Evolutionary conservation across 352 stramenopile species (phyloP), one percentile per base, ranked within the genome.

Genomic region (Phytophthora multivora): DNA sequence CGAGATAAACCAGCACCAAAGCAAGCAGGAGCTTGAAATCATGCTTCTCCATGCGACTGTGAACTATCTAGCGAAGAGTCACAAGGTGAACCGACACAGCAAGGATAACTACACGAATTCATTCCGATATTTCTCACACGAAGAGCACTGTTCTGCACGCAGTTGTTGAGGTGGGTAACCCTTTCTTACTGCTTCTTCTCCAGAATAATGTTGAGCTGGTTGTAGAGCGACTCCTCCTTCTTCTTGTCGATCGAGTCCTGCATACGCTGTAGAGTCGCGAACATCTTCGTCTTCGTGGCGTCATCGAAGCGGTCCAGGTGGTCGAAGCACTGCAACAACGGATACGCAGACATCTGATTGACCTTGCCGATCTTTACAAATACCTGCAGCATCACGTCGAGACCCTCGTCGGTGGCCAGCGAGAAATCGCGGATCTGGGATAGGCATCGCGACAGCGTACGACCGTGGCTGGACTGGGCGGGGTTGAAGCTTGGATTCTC

Each of bases 161-260:
- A 54, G 31, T 10, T 33, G 8, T 13, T 11, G 43, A 23, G 11
- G n/a, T 31, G 26, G 49, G 11, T n/a, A 15, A 8, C 21, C 39
- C n/a, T 7, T n/a, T 6, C 19, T 69, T 72, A 59, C 45, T 87
- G 83, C n/a, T 80, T 83, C 71, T 95, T 93, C 68, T 90, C 79
- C 15, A 95, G 60, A 53, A 93, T 90, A 54, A 95, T 93, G 69
- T 83, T 92, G 19, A 95, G 80, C 65, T 93, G 85, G 71, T 90
- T 92, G 73, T 87, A 92, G 11, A 92, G 75, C 66, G 83, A 92
- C 62, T 92, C 81, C 42, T 92, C 78, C 59, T 86, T 88, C 62
- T 89, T 89, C 69, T 81, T 86, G 74, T 90, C 83, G 56, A 93
- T 89, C 39, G 78, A 73, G 54, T 85, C 74, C 38, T 92, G 86